Evolutionary conservation across 768 basidiomycete species (phyloP).

Genomic region (Mycena crocata): DNA sequence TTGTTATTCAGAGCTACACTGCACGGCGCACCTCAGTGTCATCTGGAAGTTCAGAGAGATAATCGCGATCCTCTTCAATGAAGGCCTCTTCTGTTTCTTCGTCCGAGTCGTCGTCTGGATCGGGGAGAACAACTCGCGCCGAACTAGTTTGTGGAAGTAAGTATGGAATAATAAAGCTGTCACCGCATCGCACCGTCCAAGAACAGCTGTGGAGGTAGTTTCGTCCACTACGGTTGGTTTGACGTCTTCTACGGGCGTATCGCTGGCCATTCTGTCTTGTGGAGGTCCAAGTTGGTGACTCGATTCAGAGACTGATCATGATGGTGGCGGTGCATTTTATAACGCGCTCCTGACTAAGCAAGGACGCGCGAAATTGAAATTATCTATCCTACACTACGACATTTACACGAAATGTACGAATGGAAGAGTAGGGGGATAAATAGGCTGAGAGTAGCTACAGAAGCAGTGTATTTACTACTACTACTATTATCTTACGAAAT

Average conservation of each 20-base stretch:
- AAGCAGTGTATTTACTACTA: slow-evolving; percentile 24
- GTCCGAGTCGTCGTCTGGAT: slow-evolving; percentile 56
- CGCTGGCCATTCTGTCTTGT: slow-evolving; percentile 4
- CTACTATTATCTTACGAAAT: slow-evolving; percentile 36
- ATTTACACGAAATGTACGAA: slow-evolving; percentile 21
- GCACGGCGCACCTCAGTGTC: slow-evolving; percentile 77
- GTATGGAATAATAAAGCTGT: neutral
- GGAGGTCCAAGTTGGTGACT: slow-evolving; percentile 5
- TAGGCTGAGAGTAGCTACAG: slow-evolving; percentile 26
- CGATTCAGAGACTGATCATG: neutral
- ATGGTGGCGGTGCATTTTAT: slow-evolving; percentile 10
- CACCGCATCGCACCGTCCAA: slow-evolving; percentile 7
- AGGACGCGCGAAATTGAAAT: slow-evolving; percentile 13
- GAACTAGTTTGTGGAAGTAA: slow-evolving; percentile 12
- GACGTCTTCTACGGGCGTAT: neutral
- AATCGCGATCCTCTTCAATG: slow-evolving; percentile 70
- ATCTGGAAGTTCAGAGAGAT: slow-evolving; percentile 83
- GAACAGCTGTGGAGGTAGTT: neutral
- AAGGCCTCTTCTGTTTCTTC: slow-evolving; percentile 58
- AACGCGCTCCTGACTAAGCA: slow-evolving; percentile 23
- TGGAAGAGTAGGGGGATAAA: slow-evolving; percentile 17
- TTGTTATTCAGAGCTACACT: slow-evolving; percentile 1
- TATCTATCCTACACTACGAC: slow-evolving; percentile 30
- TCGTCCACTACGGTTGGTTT: neutral
- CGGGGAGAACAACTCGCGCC: slow-evolving; percentile 63